Conservation (phyloP, 2,329 filamentous ascomycete species). For the Fusarium sublunatum region DNA sequence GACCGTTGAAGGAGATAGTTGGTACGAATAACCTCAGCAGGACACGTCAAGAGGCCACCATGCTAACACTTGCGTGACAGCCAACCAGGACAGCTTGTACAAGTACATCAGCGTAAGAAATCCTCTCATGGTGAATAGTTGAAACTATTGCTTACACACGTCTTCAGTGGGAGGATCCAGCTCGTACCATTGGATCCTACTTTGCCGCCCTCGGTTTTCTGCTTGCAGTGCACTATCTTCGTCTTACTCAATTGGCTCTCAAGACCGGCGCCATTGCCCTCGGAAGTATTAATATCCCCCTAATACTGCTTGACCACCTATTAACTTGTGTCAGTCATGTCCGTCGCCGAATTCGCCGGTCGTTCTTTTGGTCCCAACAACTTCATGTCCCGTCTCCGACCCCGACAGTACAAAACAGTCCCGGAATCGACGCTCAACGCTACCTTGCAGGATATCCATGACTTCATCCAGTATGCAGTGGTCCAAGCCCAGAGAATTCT, state of each 20-base stretch:
- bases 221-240: slow-evolving; percentile 30
- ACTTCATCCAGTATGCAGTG: slow-evolving; percentile 30
- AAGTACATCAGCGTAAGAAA: slow-evolving; percentile 43
- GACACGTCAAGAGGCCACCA: background rate
- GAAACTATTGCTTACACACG: background rate
- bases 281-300: slow-evolving; percentile 17
- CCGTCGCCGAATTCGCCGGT: slow-evolving; percentile 32
- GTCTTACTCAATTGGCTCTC: slow-evolving; percentile 29
- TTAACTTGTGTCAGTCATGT: slow-evolving; percentile 13
- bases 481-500: slow-evolving; percentile 30
- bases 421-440: slow-evolving; percentile 37
- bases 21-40: slow-evolving; percentile 4
- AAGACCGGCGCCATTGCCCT: slow-evolving; percentile 28
- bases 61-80: slow-evolving; percentile 8
- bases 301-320: fast-evolving
- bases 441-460: slow-evolving; percentile 35
- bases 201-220: slow-evolving; percentile 29
- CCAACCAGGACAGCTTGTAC: slow-evolving; percentile 40
- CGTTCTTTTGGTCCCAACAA: slow-evolving; percentile 33
- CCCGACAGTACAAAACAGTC: slow-evolving; percentile 34
- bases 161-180: slow-evolving; percentile 37
- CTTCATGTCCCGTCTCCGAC: slow-evolving; percentile 32
- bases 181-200: slow-evolving; percentile 37
- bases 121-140: too few species aligned
- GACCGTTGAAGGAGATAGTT: slow-evolving; percentile 37